Percentiles rank a stretch among this genome's conserved stretches.
Conservation (phyloP, 371 early-diverging fungal genomes). For the Mucor velutinosus region DNA sequence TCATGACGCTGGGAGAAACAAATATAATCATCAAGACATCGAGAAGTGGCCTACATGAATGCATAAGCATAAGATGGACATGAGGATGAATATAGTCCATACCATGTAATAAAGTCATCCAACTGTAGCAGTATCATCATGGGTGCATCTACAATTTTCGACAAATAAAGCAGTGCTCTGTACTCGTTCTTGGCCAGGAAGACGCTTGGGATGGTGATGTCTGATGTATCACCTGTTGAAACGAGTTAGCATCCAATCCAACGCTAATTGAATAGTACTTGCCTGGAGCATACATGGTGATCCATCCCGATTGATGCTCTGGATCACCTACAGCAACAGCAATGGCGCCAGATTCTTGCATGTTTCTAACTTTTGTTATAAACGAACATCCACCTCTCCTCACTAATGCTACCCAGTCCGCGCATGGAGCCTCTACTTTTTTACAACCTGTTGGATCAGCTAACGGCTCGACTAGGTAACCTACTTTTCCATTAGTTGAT, state of each 20-base stretch:
- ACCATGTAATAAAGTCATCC: slow-evolving; percentile 41
- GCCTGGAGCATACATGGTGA: slow-evolving; percentile 91
- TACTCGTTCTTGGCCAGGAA: slow-evolving; percentile 73
- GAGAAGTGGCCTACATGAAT: slow-evolving; percentile 55
- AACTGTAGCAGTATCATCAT: slow-evolving; percentile 41
- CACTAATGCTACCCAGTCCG: slow-evolving; percentile 81
- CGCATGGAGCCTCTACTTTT: slow-evolving; percentile 31
- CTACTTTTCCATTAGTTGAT: slow-evolving; percentile 57
- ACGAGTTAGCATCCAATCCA: background rate
- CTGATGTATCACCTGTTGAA: slow-evolving; percentile 68
- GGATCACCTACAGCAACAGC: slow-evolving; percentile 91
- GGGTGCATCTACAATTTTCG: slow-evolving; percentile 42
- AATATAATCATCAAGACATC: slow-evolving; percentile 73
- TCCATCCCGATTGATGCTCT: slow-evolving; percentile 61
- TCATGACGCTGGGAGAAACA: slow-evolving; percentile 69
- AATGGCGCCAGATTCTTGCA: slow-evolving; percentile 86
- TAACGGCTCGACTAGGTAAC: slow-evolving; percentile 47
- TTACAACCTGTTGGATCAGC: slow-evolving; percentile 44
- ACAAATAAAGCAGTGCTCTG: slow-evolving; percentile 44
- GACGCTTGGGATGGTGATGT: slow-evolving; percentile 75
- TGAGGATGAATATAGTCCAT: background rate
- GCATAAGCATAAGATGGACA: background rate
- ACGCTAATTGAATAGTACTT: slow-evolving; percentile 9
- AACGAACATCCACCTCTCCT: slow-evolving; percentile 87
- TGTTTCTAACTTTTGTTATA: slow-evolving; percentile 83